Percentiles rank a stretch among this genome's conserved stretches.
Conservation (phyloP, 129 eudicot genomes). For the Kitagawia praeruptora region DNA sequence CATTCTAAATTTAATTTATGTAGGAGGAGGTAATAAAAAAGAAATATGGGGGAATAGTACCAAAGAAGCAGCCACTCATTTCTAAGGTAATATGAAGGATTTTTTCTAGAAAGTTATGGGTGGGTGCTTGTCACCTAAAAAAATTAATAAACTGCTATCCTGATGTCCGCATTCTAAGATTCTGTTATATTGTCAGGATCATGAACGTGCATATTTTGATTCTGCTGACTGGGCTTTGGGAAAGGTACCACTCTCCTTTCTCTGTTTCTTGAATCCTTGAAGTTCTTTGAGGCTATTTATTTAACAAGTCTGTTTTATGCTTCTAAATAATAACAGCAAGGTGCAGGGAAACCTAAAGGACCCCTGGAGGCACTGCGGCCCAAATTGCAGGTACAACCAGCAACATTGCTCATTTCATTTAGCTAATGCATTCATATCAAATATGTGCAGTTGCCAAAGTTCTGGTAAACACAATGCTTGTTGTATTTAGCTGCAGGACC, state of each 20-base stretch:
- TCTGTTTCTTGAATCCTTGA: neutral
- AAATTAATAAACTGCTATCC: neutral
- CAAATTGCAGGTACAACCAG: conserved; percentile 64
- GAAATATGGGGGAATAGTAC: conserved; percentile 88
- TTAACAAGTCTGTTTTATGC: conserved; percentile 6
- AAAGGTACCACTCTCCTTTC: conserved; percentile 44
- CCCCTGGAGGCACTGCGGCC: conserved; percentile 99
- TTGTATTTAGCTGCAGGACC: neutral
- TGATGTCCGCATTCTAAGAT: conserved; percentile 12
- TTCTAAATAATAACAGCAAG: conserved; percentile 59
- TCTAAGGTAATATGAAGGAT: conserved; percentile 54
- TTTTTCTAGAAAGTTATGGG: conserved; percentile 1
- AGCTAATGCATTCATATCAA: neutral
- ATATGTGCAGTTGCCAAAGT: neutral
- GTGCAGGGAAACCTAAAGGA: conserved; percentile 90
- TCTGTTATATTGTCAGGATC: conserved; percentile 54
- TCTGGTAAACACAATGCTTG: neutral
- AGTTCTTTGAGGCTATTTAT: neutral
- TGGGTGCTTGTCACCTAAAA: neutral
- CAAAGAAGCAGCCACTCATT: conserved; percentile 89
- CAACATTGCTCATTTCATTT: neutral
- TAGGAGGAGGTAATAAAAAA: conserved; percentile 74
- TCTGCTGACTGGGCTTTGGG: conserved; percentile 99
- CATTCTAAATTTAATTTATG: conserved; percentile 10
- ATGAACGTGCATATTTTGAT: conserved; percentile 95